Evolutionary conservation across 345 rosid species (phyloP).

Genomic region (Eucalyptus melliodora): DNA sequence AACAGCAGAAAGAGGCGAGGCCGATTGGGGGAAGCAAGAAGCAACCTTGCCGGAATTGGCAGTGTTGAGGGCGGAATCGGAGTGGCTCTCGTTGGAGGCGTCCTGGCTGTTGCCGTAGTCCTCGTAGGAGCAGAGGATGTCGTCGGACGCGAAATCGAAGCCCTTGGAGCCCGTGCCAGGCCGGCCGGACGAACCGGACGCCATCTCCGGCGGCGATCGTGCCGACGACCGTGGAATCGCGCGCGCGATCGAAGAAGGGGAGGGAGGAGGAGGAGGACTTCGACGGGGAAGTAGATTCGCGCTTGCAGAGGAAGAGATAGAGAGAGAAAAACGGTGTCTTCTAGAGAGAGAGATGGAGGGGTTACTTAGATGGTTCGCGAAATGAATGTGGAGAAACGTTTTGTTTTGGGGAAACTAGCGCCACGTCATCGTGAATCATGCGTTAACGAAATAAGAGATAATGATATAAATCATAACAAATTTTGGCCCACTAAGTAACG

Average conservation of each 20-base stretch:
- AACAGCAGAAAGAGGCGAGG: neutral
- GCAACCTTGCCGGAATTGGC: slow-evolving; percentile 27
- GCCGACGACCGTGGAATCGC: neutral
- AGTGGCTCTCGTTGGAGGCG: slow-evolving; percentile 47
- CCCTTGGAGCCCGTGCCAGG: slow-evolving; percentile 60
- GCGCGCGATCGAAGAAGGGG: neutral
- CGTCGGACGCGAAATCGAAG: slow-evolving; percentile 91
- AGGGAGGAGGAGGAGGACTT: neutral
- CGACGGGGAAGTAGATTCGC: neutral
- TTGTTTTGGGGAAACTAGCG: neutral
- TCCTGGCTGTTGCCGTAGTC: slow-evolving; percentile 63
- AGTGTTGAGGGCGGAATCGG: slow-evolving; percentile 37
- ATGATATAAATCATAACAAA: no score
- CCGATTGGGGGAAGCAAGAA: neutral
- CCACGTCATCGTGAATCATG: neutral
- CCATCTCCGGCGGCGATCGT: slow-evolving; percentile 28
- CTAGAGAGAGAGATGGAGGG: neutral
- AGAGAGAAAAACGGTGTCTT: neutral
- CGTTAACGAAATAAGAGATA: neutral
- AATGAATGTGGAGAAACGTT: neutral
- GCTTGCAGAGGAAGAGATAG: neutral
- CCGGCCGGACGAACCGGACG: slow-evolving; percentile 78
- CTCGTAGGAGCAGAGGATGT: slow-evolving; percentile 95
- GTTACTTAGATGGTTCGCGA: neutral
- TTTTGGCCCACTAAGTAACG: no score